phyloP scores from a whole-genome alignment of 1,284 basidiomycete species.

The Naganishia sp. region DNA sequence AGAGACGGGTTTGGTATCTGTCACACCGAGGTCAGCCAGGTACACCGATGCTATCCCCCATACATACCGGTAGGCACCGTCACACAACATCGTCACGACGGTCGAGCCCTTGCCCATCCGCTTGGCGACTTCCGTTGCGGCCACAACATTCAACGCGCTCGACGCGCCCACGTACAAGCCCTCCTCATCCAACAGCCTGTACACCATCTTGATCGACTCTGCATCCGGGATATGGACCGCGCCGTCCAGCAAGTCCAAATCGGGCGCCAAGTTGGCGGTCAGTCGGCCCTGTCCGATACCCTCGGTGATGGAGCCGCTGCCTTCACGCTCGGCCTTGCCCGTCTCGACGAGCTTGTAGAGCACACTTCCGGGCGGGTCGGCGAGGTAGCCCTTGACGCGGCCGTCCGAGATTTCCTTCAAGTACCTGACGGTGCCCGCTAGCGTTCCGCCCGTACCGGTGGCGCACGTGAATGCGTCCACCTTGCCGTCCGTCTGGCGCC shows the following conservation, averaged over 20 bases:
- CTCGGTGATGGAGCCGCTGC: constrained; percentile 90
- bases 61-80: constrained; percentile 79
- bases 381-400: constrained; percentile 85
- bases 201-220: constrained; percentile 90
- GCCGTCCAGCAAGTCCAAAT: constrained; percentile 76
- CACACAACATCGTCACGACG: constrained; percentile 87
- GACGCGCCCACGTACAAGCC: constrained; percentile 96
- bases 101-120: constrained; percentile 76
- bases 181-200: constrained; percentile 86
- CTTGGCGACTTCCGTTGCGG: constrained; percentile 83
- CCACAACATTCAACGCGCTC: constrained; percentile 92
- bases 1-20: constrained; percentile 87
- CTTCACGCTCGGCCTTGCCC: constrained; percentile 75
- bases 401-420: constrained; percentile 82
- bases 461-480: constrained; percentile 90
- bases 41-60: neutral
- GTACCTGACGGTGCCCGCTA: constrained; percentile 84
- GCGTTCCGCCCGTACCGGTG: constrained; percentile 93
- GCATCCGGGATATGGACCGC: constrained; percentile 85
- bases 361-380: constrained; percentile 94
- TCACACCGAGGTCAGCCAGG: constrained; percentile 7
- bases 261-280: constrained; percentile 87
- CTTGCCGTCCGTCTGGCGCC: constrained; percentile 79
- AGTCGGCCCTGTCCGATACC: constrained; percentile 98
- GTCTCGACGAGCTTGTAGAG: constrained; percentile 81